Percentiles rank a stretch among this genome's conserved stretches.
Evolutionary conservation across 352 stramenopile genomes (phyloP).

Genomic region (Albugo laibachii): DNA sequence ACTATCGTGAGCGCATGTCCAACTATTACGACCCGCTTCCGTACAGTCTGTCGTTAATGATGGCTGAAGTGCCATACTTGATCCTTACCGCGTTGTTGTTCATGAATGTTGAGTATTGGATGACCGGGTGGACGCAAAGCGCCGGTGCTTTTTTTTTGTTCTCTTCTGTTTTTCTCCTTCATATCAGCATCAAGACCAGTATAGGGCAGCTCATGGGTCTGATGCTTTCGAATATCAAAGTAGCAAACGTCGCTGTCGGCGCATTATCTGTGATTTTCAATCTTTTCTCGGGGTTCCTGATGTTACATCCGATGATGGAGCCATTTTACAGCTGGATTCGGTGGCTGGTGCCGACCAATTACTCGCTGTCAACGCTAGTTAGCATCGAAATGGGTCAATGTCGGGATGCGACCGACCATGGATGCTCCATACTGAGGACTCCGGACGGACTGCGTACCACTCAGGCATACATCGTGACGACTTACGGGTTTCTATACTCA

Average conservation of each 20-base stretch:
- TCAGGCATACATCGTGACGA: no score
- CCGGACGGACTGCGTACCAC: no score
- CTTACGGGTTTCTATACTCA: conserved; percentile 11
- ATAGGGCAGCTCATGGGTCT: conserved; percentile 52
- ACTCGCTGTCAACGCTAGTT: conserved; percentile 23
- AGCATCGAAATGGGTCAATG: conserved; percentile 16
- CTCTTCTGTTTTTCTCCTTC: conserved; percentile 25
- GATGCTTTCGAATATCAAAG: conserved; percentile 49
- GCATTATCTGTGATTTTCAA: conserved; percentile 47
- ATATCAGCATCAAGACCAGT: conserved; percentile 38
- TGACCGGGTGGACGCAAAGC: conserved; percentile 20
- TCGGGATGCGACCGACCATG: no score
- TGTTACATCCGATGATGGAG: conserved; percentile 29
- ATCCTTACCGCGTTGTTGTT: conserved; percentile 23
- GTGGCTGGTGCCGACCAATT: conserved; percentile 37
- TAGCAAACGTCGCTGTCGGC: conserved; percentile 51
- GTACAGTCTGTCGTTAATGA: conserved; percentile 42
- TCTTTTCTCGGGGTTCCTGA: conserved; percentile 28
- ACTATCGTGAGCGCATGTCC: conserved; percentile 36
- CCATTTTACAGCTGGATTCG: conserved; percentile 41
- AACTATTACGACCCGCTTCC: conserved; percentile 57
- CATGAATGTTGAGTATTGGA: conserved; percentile 39
- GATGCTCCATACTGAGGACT: no score
- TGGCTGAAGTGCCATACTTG: conserved; percentile 39
- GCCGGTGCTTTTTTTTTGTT: conserved; percentile 27